Evolutionary conservation across 129 eudicot species (phyloP).

Genomic region (Escallonia rubra): DNA sequence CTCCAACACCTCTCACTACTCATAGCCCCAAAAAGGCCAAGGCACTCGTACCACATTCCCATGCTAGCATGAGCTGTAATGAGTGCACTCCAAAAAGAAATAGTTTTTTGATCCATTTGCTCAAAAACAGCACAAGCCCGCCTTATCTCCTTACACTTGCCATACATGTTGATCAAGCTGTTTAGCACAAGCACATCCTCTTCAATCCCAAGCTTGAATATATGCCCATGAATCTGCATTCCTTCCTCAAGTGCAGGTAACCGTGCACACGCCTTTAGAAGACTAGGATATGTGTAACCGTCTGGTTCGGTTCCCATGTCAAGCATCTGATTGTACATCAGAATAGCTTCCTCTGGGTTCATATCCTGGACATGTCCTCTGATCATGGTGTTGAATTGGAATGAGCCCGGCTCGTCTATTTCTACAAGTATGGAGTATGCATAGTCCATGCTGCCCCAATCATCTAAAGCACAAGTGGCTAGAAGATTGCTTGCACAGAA

Average conservation of each 20-base stretch:
- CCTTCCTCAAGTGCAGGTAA: slow-evolving; percentile 22
- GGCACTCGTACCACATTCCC: slow-evolving; percentile 45
- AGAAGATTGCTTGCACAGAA: slow-evolving; percentile 65
- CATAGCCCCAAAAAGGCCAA: slow-evolving; percentile 29
- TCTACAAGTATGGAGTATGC: slow-evolving; percentile 62
- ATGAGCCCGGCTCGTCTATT: slow-evolving; percentile 56
- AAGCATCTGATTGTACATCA: slow-evolving; percentile 29
- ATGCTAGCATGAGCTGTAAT: slow-evolving; percentile 39
- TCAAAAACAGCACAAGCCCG: slow-evolving; percentile 32
- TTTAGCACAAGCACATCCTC: slow-evolving; percentile 44
- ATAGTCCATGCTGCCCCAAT: slow-evolving; percentile 85
- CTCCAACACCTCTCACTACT: slow-evolving; percentile 28
- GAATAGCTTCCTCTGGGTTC: slow-evolving; percentile 40
- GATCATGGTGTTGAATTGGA: slow-evolving; percentile 58
- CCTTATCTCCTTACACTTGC: slow-evolving; percentile 36
- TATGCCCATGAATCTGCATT: slow-evolving; percentile 55
- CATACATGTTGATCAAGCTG: slow-evolving; percentile 51
- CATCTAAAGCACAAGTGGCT: slow-evolving; percentile 58
- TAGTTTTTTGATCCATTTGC: slow-evolving; percentile 32
- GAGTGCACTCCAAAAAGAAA: slow-evolving; percentile 51
- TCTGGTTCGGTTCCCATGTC: slow-evolving; percentile 31
- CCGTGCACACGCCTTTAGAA: slow-evolving; percentile 43
- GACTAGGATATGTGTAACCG: slow-evolving; percentile 40
- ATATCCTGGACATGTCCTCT: slow-evolving; percentile 41
- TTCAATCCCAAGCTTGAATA: slow-evolving; percentile 30